phyloP scores from a whole-genome alignment of 2,329 filamentous ascomycete species.

The Simplicillium sp. region DNA sequence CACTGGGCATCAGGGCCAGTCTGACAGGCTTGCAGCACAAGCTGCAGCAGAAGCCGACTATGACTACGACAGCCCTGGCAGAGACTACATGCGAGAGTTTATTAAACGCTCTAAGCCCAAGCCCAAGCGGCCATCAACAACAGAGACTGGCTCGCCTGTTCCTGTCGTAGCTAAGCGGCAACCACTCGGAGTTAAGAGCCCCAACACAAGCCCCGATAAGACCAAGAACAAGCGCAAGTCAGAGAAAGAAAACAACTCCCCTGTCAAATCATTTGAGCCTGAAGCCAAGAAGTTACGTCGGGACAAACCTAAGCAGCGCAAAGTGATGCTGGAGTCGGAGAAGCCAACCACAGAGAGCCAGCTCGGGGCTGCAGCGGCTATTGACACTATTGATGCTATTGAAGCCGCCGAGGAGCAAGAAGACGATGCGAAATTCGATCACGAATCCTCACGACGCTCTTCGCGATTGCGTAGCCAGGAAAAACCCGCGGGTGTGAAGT shows the following conservation, averaged over 20 bases:
- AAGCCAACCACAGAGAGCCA: not conserved
- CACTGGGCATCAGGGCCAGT: not conserved
- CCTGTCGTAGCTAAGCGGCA: constrained; percentile 14
- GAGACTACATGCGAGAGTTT: constrained; percentile 24
- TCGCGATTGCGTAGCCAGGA: constrained; percentile 19
- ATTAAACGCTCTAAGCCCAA: constrained; percentile 22
- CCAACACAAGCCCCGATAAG: constrained; percentile 23
- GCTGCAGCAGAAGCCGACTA: constrained; percentile 1
- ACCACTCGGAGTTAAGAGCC: constrained; percentile 23
- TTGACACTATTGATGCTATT: constrained; percentile 1
- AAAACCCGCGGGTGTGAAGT: constrained; percentile 13
- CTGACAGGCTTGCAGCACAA: constrained; percentile 1
- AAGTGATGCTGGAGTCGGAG: too few species aligned
- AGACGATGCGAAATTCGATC: constrained; percentile 5
- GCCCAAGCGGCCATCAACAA: constrained; percentile 16
- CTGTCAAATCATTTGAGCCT: constrained; percentile 12
- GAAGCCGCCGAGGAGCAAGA: not conserved
- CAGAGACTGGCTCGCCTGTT: constrained; percentile 21
- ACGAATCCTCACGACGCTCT: constrained; percentile 18
- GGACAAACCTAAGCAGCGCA: constrained; percentile 6
- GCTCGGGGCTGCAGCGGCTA: not conserved
- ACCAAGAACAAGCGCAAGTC: constrained; percentile 20
- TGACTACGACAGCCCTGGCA: constrained; percentile 22
- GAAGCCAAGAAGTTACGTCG: constrained; percentile 15
- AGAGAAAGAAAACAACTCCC: constrained; percentile 10